A percentile compares a stretch with the other conserved stretches of the same genome.
Evolutionary conservation across 441 rosid genomes (phyloP).

Genomic region (Dalechampia spathulata): DNA sequence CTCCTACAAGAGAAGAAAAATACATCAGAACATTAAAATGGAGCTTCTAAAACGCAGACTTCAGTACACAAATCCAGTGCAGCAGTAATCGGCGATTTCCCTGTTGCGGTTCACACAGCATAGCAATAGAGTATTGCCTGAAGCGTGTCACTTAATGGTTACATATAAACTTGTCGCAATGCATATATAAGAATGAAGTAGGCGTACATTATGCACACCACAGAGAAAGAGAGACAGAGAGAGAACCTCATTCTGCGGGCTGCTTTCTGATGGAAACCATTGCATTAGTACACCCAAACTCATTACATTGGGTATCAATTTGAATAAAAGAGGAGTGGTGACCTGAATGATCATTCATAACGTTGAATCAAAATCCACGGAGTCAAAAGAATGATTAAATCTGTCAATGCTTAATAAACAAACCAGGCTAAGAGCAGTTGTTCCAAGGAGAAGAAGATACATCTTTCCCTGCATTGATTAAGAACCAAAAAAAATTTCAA

Average conservation of each 20-base stretch:
- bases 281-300: conserved; percentile 78
- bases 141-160: not conserved
- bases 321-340: conserved; percentile 83
- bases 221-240: too few species aligned
- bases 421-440: conserved; percentile 93
- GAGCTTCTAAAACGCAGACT: too few species aligned
- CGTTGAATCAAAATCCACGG: conserved; percentile 8
- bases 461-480: conserved; percentile 71
- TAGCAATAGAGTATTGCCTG: not conserved
- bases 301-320: conserved; percentile 69
- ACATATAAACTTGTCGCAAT: too few species aligned
- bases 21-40: too few species aligned
- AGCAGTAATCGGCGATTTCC: too few species aligned
- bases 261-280: conserved; percentile 73
- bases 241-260: conserved; percentile 46
- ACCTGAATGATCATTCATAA: conserved; percentile 41
- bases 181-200: too few species aligned
- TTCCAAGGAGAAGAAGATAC: conserved; percentile 96
- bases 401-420: conserved; percentile 15
- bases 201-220: too few species aligned
- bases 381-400: not conserved
- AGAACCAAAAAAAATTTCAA: conserved; percentile 13
- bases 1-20: conserved; percentile 38
- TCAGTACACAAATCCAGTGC: too few species aligned
- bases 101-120: too few species aligned